phyloP scores from a whole-genome alignment of 768 basidiomycete genomes.

The Lentinula detonsa region DNA sequence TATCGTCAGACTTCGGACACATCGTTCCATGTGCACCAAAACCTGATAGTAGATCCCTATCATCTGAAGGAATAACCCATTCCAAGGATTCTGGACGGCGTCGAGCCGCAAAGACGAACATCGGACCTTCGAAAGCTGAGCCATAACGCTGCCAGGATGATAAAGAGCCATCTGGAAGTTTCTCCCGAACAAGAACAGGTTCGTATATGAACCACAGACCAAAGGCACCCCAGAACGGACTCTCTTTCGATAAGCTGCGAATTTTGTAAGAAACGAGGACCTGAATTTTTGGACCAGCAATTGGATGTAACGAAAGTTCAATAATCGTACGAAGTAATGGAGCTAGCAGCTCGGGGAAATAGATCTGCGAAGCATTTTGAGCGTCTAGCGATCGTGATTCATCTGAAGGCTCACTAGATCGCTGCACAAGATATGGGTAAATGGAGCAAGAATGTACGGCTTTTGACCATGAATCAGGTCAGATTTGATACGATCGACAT shows the following conservation, averaged over 20 bases:
- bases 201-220: constrained; percentile 70
- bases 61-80: constrained; percentile 48
- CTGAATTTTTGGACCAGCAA: constrained; percentile 17
- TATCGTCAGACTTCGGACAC: constrained; percentile 52
- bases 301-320: constrained; percentile 56
- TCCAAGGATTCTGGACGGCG: constrained; percentile 51
- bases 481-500: constrained; percentile 32
- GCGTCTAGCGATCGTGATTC: neutral
- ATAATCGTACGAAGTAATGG: constrained; percentile 73
- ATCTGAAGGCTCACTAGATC: constrained; percentile 58
- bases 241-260: constrained; percentile 66
- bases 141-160: constrained; percentile 37
- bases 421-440: constrained; percentile 76
- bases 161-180: neutral
- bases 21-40: constrained; percentile 42
- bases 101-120: constrained; percentile 57
- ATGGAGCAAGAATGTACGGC: neutral
- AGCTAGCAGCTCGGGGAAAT: constrained; percentile 78
- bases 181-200: constrained; percentile 39
- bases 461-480: constrained; percentile 23
- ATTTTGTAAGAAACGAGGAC: constrained; percentile 74
- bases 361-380: constrained; percentile 44
- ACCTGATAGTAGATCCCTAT: constrained; percentile 53
- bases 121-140: constrained; percentile 31
- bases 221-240: constrained; percentile 74